Evolutionary conservation across 176 grass and related monocot species (phyloP), one percentile per base, ranked within the genome.

Genomic region (Rhynchospora breviuscula): DNA sequence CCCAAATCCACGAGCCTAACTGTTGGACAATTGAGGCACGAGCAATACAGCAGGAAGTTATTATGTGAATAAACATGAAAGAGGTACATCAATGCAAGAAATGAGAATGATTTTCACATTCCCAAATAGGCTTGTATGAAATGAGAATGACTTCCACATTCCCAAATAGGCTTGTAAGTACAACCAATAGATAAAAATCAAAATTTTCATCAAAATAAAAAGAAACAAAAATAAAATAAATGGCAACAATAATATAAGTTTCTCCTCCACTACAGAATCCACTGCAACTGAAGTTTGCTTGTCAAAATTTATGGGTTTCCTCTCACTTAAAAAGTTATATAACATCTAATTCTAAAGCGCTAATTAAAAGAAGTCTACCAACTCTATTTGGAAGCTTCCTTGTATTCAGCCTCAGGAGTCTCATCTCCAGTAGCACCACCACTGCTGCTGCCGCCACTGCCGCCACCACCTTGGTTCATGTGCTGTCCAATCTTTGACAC

Each of bases 401-500:
- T 88, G 65, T 99, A 99, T 64, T 96, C 97, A 15, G 97, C 97
- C 82, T 99, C 91, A 7, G 93, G 88, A 17, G 91, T 92, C 88
- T 93, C 87, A 65, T 95, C 93, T 49, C 83, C 91, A 25, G 83
- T 53, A 7, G 59, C 60, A 14, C 62, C 79, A 31, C 91, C 43
- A 76, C 45, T 6, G 33, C 66, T 23, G 5, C 81, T 26, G 9
- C 74, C 26, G 0, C 60, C 17, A 14, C 61, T 23, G 0, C 90
- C 47, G 0, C 97, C 85, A 0, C 89, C 59, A 10, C 93, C 91
- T 61, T 91, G 64, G 53, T 90, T 81, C 91, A 96, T 93, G 87
- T 99, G 97, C 80, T 99, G 63, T 23, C 97, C 97, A 43, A 97
- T 97, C 89, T 97, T 97, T 1, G 93, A 93, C 7, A 96, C 97